Percentiles rank a stretch among this genome's conserved stretches.
Evolutionary conservation across 2,329 filamentous ascomycete species (phyloP).

Genomic region (Basipetospora chlamydospora): DNA sequence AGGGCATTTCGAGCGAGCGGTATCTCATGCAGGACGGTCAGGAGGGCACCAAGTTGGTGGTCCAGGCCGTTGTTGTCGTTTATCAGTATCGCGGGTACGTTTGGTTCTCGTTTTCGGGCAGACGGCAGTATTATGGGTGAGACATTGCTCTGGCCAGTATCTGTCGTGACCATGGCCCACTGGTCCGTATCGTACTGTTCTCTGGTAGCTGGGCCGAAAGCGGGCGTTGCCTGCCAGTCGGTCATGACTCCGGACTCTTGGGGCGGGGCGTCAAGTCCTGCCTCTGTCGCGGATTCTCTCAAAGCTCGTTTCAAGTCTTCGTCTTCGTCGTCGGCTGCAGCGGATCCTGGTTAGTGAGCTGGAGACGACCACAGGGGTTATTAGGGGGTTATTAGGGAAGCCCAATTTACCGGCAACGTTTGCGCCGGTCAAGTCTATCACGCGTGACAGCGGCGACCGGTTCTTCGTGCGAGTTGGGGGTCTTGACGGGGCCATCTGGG

Average conservation of each 20-base stretch:
- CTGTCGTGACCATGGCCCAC: constrained; percentile 43
- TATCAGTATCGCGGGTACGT: constrained; percentile 37
- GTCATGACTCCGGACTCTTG: constrained; percentile 39
- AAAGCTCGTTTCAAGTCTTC: constrained; percentile 41
- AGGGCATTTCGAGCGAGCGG: constrained; percentile 42
- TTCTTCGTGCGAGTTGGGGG: constrained; percentile 47
- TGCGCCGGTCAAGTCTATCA: constrained; percentile 31
- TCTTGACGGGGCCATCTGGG: constrained; percentile 36
- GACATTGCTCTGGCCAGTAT: constrained; percentile 5
- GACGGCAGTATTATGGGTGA: constrained; percentile 17
- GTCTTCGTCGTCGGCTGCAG: constrained; percentile 27
- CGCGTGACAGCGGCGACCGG: constrained; percentile 39
- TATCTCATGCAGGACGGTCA: constrained; percentile 47
- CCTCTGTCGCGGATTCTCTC: constrained; percentile 38
- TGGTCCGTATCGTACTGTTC: constrained; percentile 36
- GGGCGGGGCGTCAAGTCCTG: constrained; percentile 24
- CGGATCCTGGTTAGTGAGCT: constrained; percentile 8
- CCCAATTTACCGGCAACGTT: constrained; percentile 25
- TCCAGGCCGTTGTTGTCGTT: constrained; percentile 18
- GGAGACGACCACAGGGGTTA: too few relatives aligned
- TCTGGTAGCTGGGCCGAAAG: constrained; percentile 46
- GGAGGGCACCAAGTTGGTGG: constrained; percentile 34
- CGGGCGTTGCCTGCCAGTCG: constrained; percentile 4
- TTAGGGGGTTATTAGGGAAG: background rate
- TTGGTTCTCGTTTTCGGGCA: constrained; percentile 10